Evolutionary conservation across 441 rosid genomes (phyloP).

Genomic region (Syzygium malaccense): DNA sequence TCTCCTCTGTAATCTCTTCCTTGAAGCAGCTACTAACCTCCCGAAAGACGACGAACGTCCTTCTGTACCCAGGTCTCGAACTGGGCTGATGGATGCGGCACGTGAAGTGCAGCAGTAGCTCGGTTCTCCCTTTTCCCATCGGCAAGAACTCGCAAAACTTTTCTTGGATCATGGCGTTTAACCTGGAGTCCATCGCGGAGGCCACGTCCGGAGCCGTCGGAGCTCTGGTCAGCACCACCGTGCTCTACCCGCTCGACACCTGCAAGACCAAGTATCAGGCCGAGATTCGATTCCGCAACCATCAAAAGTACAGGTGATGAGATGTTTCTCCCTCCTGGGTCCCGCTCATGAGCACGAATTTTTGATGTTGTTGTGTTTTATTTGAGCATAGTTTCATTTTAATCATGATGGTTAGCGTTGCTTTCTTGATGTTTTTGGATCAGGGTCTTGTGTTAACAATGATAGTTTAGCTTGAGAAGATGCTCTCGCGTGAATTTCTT

Average conservation of each 20-base stretch:
- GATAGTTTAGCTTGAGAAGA: background rate
- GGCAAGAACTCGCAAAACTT: background rate
- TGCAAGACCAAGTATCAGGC: slow-evolving; percentile 93
- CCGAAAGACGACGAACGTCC: background rate
- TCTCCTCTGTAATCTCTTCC: background rate
- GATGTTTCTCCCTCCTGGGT: background rate
- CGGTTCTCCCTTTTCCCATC: background rate
- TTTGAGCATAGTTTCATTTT: background rate
- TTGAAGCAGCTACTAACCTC: background rate
- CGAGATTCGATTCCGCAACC: slow-evolving; percentile 56
- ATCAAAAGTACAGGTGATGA: slow-evolving; percentile 58
- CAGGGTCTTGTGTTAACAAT: rapidly evolving
- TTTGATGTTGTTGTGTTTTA: background rate
- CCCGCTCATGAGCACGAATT: background rate
- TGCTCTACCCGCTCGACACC: slow-evolving; percentile 84
- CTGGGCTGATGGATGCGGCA: background rate
- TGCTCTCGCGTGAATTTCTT: background rate
- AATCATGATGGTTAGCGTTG: background rate
- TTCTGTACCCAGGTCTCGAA: background rate
- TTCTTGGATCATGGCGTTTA: slow-evolving; percentile 10
- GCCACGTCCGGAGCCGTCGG: slow-evolving; percentile 84
- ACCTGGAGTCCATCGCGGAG: slow-evolving; percentile 55
- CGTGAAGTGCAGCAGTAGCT: background rate
- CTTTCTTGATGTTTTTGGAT: background rate
- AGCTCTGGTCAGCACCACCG: slow-evolving; percentile 78